Conservation (phyloP, 2,329 filamentous ascomycete species). For the Sporothrix humicola region DNA sequence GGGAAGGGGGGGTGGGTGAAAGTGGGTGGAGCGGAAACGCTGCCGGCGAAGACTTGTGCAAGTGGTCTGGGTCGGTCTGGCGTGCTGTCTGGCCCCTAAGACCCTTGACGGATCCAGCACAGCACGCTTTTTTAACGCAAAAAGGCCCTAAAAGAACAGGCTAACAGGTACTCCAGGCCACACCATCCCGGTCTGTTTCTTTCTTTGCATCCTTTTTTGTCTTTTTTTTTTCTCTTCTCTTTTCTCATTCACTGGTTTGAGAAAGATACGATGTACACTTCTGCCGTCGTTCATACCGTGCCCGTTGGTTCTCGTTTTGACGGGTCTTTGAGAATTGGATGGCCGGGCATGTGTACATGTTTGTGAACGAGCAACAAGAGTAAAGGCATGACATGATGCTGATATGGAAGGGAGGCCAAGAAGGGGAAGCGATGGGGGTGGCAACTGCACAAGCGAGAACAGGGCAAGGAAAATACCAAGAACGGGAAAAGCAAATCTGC, state of each 20-base stretch:
- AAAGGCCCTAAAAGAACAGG: not conserved
- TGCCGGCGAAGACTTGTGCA: slow-evolving; percentile 13
- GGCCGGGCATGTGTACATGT: no score
- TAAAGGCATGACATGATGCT: not conserved
- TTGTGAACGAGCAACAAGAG: not conserved
- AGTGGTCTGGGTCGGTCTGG: not conserved
- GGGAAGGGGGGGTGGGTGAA: not conserved
- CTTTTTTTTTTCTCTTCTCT: not conserved
- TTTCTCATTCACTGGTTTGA: not conserved
- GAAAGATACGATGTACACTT: slow-evolving; percentile 8
- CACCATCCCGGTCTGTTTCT: not conserved
- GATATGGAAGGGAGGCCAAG: not conserved
- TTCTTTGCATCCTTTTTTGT: not conserved
- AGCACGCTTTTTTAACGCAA: not conserved
- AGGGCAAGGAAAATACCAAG: not conserved
- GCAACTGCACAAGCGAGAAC: not conserved
- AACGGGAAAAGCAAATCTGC: not conserved
- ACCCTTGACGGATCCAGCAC: slow-evolving; percentile 13
- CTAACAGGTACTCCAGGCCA: not conserved
- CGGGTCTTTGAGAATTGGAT: not conserved
- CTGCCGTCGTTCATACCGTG: not conserved
- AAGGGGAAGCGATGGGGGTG: not conserved
- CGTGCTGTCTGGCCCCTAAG: not conserved
- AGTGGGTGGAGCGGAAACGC: slow-evolving; percentile 22
- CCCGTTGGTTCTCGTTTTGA: not conserved